These are phyloP conservation scores for Trametes cubensis DNA, from an alignment of 768 basidiomycete genomes.

Conservation along the genomic window DNA sequence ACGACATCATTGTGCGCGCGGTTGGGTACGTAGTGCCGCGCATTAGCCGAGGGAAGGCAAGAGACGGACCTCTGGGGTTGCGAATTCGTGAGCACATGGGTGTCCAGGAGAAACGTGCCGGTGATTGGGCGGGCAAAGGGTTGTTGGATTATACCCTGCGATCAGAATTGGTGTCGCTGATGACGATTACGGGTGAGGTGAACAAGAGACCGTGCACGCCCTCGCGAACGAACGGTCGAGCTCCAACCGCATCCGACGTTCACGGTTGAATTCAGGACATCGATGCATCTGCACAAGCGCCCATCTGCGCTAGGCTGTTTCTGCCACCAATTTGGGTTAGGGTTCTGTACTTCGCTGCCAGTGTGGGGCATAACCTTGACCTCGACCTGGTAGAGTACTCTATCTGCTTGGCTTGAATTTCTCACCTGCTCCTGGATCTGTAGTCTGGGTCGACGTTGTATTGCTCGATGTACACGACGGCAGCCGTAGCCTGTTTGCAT, in stretches of 20 bases:
- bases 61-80: too few species aligned
- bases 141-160: too few species aligned
- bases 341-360: neutral
- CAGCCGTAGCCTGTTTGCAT: conserved; percentile 22
- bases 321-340: neutral
- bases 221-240: too few species aligned
- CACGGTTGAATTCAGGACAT: too few species aligned
- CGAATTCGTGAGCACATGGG: too few species aligned
- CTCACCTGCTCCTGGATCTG: neutral
- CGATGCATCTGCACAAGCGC: neutral
- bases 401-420: neutral
- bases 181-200: too few species aligned
- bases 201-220: too few species aligned
- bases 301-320: neutral
- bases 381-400: neutral
- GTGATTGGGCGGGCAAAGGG: too few species aligned
- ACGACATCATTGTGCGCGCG: neutral
- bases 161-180: too few species aligned
- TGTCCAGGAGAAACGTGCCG: too few species aligned
- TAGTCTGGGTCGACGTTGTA: neutral
- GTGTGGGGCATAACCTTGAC: neutral
- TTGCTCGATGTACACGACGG: conserved; percentile 19
- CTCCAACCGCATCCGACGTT: neutral
- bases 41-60: neutral
- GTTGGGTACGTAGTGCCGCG: neutral